Evolutionary conservation across 108 stramenopile species (phyloP), one percentile per base, ranked within the genome.

Genomic region (Fistulifera pelliculosa): DNA sequence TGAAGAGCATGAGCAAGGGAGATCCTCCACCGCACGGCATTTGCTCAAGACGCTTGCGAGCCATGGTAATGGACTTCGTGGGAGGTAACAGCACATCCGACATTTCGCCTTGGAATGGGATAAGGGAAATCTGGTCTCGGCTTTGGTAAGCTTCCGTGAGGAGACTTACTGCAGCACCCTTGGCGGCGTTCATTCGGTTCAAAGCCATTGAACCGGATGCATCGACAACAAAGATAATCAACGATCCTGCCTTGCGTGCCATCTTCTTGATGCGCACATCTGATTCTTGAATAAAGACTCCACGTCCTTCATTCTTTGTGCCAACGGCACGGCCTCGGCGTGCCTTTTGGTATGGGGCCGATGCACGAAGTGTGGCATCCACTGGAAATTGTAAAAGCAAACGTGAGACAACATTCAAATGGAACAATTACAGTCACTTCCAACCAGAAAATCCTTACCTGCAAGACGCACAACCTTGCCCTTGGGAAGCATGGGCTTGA

Each of bases 21-120:
- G 90, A 93, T 50, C 96, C 96, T 45, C 96, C 96, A 41, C 96
- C 96, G 57, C 96, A 97, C 8, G 96, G 94, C 96, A 97, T 97
- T 52, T 87, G 84, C 65, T 97, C 96, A 54, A 97, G 57, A 41
- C 96, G 72, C 39, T 77, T 86, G 70, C 89, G 86, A 1, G 96
- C 88, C 85, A 94, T 81, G 47, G 94, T 85, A 38, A 96, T 97
- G 1, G 90, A 93, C 56, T 81, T 84, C 7, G 96, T 97, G 11
- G 96, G 96, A 11, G 96, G 96, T 26, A 97, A 78, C 31, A 97
- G 79, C 25, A 97, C 96, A 60, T 97, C 93, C 6, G 96, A 94
- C 16, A 56, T 47, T 54, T 97, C 94, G 47, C 94, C 94, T 60
- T 97, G 96, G 88, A 97, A 97, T 25, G 92, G 86, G 56, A 97